Evolutionary conservation across 495 filamentous ascomycete species (phyloP), one percentile per base, ranked within the genome.

Genomic region (Xeromyces bisporus): DNA sequence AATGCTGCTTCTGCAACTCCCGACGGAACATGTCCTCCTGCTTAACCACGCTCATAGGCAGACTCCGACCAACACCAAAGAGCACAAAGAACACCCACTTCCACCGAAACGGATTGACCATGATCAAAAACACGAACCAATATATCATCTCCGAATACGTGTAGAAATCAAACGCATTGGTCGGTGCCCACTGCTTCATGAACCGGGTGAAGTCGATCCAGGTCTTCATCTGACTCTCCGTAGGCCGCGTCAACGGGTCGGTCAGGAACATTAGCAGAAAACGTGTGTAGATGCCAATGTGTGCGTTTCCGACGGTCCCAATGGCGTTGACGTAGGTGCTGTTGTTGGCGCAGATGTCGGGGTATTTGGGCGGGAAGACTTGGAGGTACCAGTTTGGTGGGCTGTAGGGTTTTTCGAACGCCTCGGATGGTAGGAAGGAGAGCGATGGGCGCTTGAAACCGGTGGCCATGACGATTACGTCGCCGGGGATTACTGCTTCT

Each of bases 371-470:
- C 23, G 82, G 83, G 50, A 92, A 89, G 0, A 77, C 75, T 48
- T 84, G 78, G 1, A 87, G 63, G 40, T 86, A 92, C 83, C 83
- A 89, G 46, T 81, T 85, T 0, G 83, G 83, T 5, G 81, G 78
- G 3, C 55, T 56, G 45, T 87, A 86, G 3, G 75, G 69, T 33
- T 77, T 62, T 13, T 71, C 53, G 48, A 85, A 86, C 31, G 63
- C 71, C 7, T 77, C 64, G 1, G 71, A 55, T 0, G 83, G 83
- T 2, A 92, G 58, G 50, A 91, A 87, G 5, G 48, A 53, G 7
- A 92, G 62, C 8, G 67, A 64, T 0, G 83, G 83, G 3, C 81
- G 67, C 26, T 77, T 62, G 50, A 69, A 89, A 3, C 83, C 83
- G 1, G 83, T 92, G 1, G 82, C 82, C 69, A 87, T 75, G 25